Base-by-base conservation (phyloP, 768 basidiomycete genomes). In the Amyloporia xantha region DNA sequence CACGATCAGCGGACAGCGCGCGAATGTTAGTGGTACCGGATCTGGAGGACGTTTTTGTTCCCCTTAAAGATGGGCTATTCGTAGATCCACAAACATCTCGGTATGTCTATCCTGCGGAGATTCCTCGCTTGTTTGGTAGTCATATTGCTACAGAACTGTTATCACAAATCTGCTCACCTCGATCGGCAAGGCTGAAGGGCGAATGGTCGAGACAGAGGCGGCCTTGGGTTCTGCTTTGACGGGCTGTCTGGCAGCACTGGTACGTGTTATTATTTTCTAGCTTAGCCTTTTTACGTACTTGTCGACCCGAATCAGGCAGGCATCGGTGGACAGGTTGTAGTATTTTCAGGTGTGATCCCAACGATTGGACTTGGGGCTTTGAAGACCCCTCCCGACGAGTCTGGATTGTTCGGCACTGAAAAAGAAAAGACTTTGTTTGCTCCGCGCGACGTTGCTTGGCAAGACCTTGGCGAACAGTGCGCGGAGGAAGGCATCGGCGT, bases 31-130 rank as follows among this genome's bases (percentile, higher is more conserved):
- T 98, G 38, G 77, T 97, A 7, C 70, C 88, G 1, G 96, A 98
- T 62, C 67, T 98, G 30, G 86, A 91, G n/a, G 96, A 99, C 47
- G 82, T 92, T 17, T 98, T 94, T 66, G 66, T 88, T 1, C 96
- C 96, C 0, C 63, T 91, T 20, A 71, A 71, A 17, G 68, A 73
- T 4, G 86, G 84, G 2, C 70, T 94, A 35, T 87, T 97, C 51
- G 91, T 85, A 9, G 76, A 89, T 51, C 85, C 91, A 12, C 52
- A 59, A 44, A 78, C 84, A 51, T 84, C 82, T 40, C 76, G 83
- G 89, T 91, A 54, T 52, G 78, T 66, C 48, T 45, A 40, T 33
- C 30, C 30, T 45, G 26, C 35, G 9, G n/a, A 10, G 4, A 26
- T 15, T 24, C 1, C 19, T 25, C 20, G 2, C 26, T 1, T n/a